Evolutionary conservation across 495 filamentous ascomycete species (phyloP), one percentile per base, ranked within the genome.

Genomic region (Haplographium delicatum): DNA sequence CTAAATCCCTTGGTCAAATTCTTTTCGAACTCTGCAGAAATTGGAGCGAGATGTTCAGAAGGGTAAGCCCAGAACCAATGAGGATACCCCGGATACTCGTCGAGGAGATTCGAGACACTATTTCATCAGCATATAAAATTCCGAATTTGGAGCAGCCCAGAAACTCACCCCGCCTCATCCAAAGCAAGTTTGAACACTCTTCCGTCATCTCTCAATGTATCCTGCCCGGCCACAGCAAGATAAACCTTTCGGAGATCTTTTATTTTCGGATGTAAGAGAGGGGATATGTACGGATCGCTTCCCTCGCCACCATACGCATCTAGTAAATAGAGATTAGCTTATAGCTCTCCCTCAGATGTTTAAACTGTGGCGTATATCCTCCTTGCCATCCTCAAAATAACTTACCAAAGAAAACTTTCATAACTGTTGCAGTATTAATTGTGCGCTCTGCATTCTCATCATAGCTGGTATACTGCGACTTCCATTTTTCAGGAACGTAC

Each of bases 181-280:
- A 51, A 35, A 19, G 16, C 48, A 19, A n/a, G 15, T 44, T 40
- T 43, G 15, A 51, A 24, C 13, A 51, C 24, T 18, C 48, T 30
- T 20, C 50, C 50, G 28, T 53, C 50, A 41, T 53, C 50, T 39
- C 50, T 35, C 13, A 53, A 23, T 4, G 50, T 45, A 46, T 53
- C 50, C 20, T 24, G 18, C 37, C 31, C 41, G 5, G 40, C 26
- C 11, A 53, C 41, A 15, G 40, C 40, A 5, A 53, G 9, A 24
- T 53, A 53, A 26, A 39, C 33, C 23, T 30, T 35, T 13, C 40
- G 42, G n/a, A 53, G 50, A 3, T 38, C 40, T 19, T 46, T 46
- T 5, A 51, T 11, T 25, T 37, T 51, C 19, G 4, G 8, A 18
- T 51, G 48, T 7, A 51, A 22, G 13, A 51, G 22, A 7, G 50